A percentile compares a stretch with the other conserved stretches of the same genome.
Evolutionary conservation across 2,329 filamentous ascomycete species (phyloP).

Genomic region (Nigrospora oryzae): DNA sequence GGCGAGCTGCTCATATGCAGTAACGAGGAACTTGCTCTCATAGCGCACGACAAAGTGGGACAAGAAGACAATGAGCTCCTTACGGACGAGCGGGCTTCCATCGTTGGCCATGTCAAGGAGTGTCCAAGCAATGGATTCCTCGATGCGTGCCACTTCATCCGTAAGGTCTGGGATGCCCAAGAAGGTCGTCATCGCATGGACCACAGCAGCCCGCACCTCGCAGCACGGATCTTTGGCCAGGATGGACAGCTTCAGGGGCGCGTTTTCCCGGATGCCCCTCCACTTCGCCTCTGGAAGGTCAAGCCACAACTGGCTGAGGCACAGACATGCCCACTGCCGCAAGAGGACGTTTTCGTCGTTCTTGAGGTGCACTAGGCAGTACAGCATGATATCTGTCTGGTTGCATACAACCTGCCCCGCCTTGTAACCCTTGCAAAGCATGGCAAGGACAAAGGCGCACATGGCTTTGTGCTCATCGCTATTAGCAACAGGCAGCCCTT

Average conservation of each 20-base stretch:
- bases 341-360: constrained; percentile 84
- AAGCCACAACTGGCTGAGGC: constrained; percentile 89
- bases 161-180: constrained; percentile 89
- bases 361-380: constrained; percentile 73
- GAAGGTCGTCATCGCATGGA: constrained; percentile 90
- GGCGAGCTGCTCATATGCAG: constrained; percentile 80
- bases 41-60: constrained; percentile 87
- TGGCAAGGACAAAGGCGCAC: constrained; percentile 95
- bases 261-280: constrained; percentile 84
- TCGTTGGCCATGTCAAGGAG: constrained; percentile 89
- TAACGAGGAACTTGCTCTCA: constrained; percentile 84
- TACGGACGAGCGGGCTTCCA: constrained; percentile 87
- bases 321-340: constrained; percentile 91
- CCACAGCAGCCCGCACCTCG: constrained; percentile 87
- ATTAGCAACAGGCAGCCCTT: constrained; percentile 77
- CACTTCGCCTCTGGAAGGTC: constrained; percentile 91
- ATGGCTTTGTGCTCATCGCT: constrained; percentile 94
- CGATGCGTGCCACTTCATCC: constrained; percentile 81
- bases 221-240: constrained; percentile 79
- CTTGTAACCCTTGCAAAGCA: constrained; percentile 92
- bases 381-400: constrained; percentile 81
- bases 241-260: constrained; percentile 71
- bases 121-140: constrained; percentile 83
- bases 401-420: constrained; percentile 89
- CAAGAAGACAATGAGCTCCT: constrained; percentile 87